Evolutionary conservation across 768 basidiomycete genomes (phyloP).

Genomic region (Lenzites betulinus): DNA sequence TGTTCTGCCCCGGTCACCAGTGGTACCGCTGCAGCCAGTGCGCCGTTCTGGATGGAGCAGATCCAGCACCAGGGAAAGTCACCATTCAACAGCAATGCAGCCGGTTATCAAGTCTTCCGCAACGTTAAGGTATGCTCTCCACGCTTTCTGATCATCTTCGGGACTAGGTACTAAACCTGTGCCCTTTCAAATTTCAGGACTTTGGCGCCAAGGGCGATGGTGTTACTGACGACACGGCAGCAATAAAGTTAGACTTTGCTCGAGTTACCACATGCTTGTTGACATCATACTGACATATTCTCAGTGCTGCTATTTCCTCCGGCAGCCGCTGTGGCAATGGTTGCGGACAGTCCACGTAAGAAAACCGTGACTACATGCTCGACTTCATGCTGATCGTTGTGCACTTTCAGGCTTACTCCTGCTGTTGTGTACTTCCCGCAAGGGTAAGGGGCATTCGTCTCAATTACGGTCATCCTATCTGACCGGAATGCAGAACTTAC

Average conservation of each 20-base stretch:
- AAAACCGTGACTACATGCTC: not conserved
- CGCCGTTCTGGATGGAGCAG: constrained; percentile 69
- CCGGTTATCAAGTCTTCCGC: constrained; percentile 66
- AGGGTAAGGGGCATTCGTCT: constrained; percentile 45
- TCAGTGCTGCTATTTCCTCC: constrained; percentile 63
- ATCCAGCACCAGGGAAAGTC: constrained; percentile 67
- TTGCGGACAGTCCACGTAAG: constrained; percentile 59
- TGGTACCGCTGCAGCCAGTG: constrained; percentile 52
- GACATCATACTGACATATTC: not conserved
- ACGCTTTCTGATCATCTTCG: not conserved
- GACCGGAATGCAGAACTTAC: constrained; percentile 50
- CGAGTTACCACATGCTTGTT: not conserved
- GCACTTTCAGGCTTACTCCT: constrained; percentile 46
- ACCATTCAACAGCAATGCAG: constrained; percentile 58
- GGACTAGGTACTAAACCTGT: not conserved
- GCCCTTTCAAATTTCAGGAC: constrained; percentile 32
- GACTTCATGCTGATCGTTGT: not conserved
- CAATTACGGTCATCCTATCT: not conserved
- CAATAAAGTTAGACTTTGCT: constrained; percentile 58
- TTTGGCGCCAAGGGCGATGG: constrained; percentile 61
- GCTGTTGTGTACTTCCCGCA: constrained; percentile 75
- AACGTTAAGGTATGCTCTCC: constrained; percentile 55
- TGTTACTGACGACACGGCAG: constrained; percentile 70
- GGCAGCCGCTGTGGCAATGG: constrained; percentile 60
- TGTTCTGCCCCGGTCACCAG: constrained; percentile 49